These are phyloP conservation scores for Annulohypoxylon bovei DNA, from an alignment of 495 filamentous ascomycete genomes.

Conservation along the genomic window DNA sequence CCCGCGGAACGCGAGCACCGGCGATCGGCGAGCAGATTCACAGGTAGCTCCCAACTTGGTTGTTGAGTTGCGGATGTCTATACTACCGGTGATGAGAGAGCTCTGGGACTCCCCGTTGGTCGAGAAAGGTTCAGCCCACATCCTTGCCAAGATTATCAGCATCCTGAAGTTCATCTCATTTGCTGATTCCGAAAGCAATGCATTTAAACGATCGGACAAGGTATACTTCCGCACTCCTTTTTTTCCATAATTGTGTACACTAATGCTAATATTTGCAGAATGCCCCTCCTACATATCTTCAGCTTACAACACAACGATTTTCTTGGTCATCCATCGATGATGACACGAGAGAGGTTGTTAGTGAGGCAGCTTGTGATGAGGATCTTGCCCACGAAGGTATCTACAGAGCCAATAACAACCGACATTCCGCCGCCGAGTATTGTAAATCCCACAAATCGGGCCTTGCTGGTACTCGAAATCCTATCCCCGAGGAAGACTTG, in stretches of 20 bases:
- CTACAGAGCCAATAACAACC: slow-evolving; percentile 79
- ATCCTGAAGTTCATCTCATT: slow-evolving; percentile 83
- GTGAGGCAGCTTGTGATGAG: slow-evolving; percentile 31
- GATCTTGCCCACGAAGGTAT: slow-evolving; percentile 79
- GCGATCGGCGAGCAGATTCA: slow-evolving; percentile 68
- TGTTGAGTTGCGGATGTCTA: slow-evolving; percentile 84
- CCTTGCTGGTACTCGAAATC: slow-evolving; percentile 61
- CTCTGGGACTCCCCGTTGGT: slow-evolving; percentile 87
- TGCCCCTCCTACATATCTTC: slow-evolving; percentile 48
- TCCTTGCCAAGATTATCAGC: slow-evolving; percentile 82
- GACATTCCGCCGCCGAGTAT: slow-evolving; percentile 72
- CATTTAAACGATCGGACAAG: slow-evolving; percentile 68
- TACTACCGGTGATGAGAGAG: slow-evolving; percentile 78
- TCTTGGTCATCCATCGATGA: slow-evolving; percentile 40
- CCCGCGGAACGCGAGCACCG: slow-evolving; percentile 54
- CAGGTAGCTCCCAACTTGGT: slow-evolving; percentile 81
- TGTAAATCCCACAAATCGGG: slow-evolving; percentile 66
- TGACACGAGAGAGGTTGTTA: slow-evolving; percentile 44
- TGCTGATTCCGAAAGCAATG: slow-evolving; percentile 76
- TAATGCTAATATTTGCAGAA: slow-evolving; percentile 39
- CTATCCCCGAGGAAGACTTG: slow-evolving; percentile 70
- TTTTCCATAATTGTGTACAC: neutral
- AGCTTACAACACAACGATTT: slow-evolving; percentile 50
- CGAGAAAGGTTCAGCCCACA: slow-evolving; percentile 77
- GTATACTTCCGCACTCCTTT: slow-evolving; percentile 18